These are phyloP conservation scores for Achaetomiella virescens DNA, from an alignment of 495 filamentous ascomycete genomes.

Conservation along the genomic window DNA sequence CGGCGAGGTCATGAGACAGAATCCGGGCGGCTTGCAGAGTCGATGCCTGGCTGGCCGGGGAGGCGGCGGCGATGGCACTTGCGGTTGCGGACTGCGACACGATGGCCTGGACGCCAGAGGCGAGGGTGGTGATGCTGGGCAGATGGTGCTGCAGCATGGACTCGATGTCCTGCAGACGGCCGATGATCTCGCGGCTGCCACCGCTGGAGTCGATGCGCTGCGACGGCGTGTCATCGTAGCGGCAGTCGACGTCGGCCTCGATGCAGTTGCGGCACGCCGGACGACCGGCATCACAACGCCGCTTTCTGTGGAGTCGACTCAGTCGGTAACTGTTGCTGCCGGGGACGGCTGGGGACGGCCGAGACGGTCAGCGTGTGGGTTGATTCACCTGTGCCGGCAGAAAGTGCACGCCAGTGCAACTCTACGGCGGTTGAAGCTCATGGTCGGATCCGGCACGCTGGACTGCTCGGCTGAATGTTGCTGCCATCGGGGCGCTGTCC, in stretches of 20 bases:
- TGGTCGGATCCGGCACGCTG: not conserved
- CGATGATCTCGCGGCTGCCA: not conserved
- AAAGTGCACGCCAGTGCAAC: not conserved
- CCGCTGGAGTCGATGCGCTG: conserved; percentile 3
- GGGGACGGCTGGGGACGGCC: too few species aligned
- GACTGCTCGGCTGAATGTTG: not conserved
- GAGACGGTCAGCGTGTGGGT: too few species aligned
- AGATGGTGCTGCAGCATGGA: conserved; percentile 2
- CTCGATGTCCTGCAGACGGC: conserved; percentile 1
- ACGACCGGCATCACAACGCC: not conserved
- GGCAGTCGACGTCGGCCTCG: conserved; percentile 7
- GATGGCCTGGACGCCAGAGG: conserved; percentile 1
- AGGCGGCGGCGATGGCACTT: not conserved
- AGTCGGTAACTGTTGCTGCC: too few species aligned
- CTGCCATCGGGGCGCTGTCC: conserved; percentile 1
- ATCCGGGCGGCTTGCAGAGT: conserved; percentile 1
- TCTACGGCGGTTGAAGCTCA: conserved; percentile 5
- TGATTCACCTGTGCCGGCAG: not conserved
- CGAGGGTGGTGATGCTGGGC: conserved; percentile 1
- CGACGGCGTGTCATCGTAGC: conserved; percentile 1
- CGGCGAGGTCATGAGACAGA: conserved; percentile 2
- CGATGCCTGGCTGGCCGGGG: not conserved
- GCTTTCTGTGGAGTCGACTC: not conserved
- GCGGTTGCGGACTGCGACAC: not conserved
- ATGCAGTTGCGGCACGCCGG: conserved; percentile 1